Evolutionary conservation across 345 rosid genomes (phyloP).

Genomic region (Pseudoturritis turrita): DNA sequence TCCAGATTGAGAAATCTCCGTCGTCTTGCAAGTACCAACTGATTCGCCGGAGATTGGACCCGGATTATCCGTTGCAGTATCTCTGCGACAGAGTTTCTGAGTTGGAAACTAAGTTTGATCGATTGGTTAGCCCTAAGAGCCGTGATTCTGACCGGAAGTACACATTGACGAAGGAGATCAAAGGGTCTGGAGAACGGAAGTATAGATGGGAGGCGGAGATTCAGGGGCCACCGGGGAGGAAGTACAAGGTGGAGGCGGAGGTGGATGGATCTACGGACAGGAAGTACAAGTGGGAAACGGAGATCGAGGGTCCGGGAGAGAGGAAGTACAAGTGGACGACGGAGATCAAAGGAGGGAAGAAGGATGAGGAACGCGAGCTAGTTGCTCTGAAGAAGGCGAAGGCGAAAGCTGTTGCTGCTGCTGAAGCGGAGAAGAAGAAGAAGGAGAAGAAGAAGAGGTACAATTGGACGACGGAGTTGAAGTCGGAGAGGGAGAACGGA

Average conservation of each 20-base stretch:
- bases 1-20: conserved; percentile 45
- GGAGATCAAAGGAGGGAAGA: conserved; percentile 47
- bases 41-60: conserved; percentile 38
- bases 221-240: conserved; percentile 32
- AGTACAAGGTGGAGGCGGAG: conserved; percentile 40
- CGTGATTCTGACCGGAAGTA: conserved; percentile 62
- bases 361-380: conserved; percentile 10
- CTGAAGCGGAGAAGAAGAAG: conserved; percentile 36
- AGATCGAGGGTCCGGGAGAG: conserved; percentile 60
- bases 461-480: conserved; percentile 75
- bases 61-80: conserved; percentile 38
- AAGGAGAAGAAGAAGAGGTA: conserved; percentile 32
- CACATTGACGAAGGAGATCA: conserved; percentile 70
- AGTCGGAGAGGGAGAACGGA: conserved; percentile 54
- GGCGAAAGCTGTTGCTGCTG: conserved; percentile 40
- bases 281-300: conserved; percentile 58
- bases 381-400: conserved; percentile 22
- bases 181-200: conserved; percentile 63
- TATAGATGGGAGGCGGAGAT: conserved; percentile 70
- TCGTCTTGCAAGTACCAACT: conserved; percentile 44
- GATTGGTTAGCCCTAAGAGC: conserved; percentile 30
- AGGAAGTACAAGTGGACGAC: conserved; percentile 66
- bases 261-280: background rate
- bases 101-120: conserved; percentile 70
- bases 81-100: conserved; percentile 57